phyloP scores from a whole-genome alignment of 176 grass and related monocot species.

The Musa acuminata region DNA sequence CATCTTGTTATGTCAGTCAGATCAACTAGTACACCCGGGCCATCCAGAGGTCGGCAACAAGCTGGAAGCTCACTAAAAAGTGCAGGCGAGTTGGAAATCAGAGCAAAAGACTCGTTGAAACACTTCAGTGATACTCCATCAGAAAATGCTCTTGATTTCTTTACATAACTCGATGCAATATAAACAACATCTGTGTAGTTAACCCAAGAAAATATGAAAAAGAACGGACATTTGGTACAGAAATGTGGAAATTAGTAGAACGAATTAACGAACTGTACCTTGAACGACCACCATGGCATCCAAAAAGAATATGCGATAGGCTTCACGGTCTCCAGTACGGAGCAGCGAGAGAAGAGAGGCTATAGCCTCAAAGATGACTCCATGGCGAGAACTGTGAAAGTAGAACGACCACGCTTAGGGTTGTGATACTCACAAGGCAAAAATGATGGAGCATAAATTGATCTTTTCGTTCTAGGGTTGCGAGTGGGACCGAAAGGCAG shows the following conservation, averaged over 20 bases:
- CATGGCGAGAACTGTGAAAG: slow-evolving; percentile 47
- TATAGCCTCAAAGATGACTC: slow-evolving; percentile 50
- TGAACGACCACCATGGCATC: slow-evolving; percentile 62
- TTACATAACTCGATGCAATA: slow-evolving; percentile 37
- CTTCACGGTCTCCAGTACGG: slow-evolving; percentile 68
- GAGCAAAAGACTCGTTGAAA: slow-evolving; percentile 44
- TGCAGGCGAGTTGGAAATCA: slow-evolving; percentile 44
- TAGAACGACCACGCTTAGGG: neutral
- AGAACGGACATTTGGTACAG: neutral
- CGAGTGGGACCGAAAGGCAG: slow-evolving; percentile 33
- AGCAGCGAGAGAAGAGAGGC: slow-evolving; percentile 80
- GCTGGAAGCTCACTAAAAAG: slow-evolving; percentile 66
- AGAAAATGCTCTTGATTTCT: slow-evolving; percentile 27
- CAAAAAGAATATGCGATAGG: slow-evolving; percentile 80
- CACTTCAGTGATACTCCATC: slow-evolving; percentile 53
- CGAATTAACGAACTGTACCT: slow-evolving; percentile 30
- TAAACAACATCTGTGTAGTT: slow-evolving; percentile 51
- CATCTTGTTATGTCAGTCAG: slow-evolving; percentile 52
- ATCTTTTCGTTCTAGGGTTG: slow-evolving; percentile 18
- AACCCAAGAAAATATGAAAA: neutral
- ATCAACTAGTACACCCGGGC: slow-evolving; percentile 60
- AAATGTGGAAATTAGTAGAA: neutral
- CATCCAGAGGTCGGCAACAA: slow-evolving; percentile 48
- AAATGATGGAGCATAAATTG: neutral
- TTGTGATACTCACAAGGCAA: neutral